phyloP scores from a whole-genome alignment of 2,329 filamentous ascomycete genomes.

The Ophiostoma fasciatum region DNA sequence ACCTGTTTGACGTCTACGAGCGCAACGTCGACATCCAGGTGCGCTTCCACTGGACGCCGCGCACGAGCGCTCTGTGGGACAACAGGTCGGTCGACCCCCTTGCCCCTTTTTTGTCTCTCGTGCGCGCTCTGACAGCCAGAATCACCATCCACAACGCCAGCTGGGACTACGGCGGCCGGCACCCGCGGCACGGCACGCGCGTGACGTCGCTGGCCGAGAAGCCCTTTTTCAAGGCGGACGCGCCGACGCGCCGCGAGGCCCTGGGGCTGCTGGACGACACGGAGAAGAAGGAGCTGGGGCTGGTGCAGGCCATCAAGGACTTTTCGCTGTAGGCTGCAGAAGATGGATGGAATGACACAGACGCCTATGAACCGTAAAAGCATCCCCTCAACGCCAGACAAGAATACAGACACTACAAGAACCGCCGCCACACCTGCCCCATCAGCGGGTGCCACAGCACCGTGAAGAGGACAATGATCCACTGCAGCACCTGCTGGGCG shows the following conservation, averaged over 20 bases:
- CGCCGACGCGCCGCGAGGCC: conserved; percentile 51
- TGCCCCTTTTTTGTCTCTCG: conserved; percentile 1
- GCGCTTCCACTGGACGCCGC: conserved; percentile 54
- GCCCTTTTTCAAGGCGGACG: conserved; percentile 49
- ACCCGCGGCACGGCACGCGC: conserved; percentile 56
- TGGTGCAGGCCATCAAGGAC: conserved; percentile 8
- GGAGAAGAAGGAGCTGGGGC: conserved; percentile 21
- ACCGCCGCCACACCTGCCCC: conserved; percentile 6
- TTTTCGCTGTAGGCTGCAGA: conserved; percentile 6
- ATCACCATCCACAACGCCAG: conserved; percentile 62
- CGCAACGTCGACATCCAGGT: conserved; percentile 57
- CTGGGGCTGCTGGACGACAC: conserved; percentile 46
- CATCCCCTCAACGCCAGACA: no score
- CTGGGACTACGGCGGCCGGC: conserved; percentile 55
- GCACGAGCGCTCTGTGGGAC: conserved; percentile 56
- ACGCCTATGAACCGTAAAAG: no score
- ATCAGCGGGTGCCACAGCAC: conserved; percentile 11
- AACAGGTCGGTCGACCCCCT: conserved; percentile 32
- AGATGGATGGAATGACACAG: not conserved
- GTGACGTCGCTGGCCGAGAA: conserved; percentile 59
- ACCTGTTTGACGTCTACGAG: conserved; percentile 55
- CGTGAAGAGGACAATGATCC: conserved; percentile 11
- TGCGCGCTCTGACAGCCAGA: conserved; percentile 17
- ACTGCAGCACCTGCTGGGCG: conserved; percentile 12
- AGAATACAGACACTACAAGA: not conserved